Evolutionary conservation across 495 filamentous ascomycete species (phyloP), one percentile per base, ranked within the genome.

Genomic region (Annulohypoxylon bovei): DNA sequence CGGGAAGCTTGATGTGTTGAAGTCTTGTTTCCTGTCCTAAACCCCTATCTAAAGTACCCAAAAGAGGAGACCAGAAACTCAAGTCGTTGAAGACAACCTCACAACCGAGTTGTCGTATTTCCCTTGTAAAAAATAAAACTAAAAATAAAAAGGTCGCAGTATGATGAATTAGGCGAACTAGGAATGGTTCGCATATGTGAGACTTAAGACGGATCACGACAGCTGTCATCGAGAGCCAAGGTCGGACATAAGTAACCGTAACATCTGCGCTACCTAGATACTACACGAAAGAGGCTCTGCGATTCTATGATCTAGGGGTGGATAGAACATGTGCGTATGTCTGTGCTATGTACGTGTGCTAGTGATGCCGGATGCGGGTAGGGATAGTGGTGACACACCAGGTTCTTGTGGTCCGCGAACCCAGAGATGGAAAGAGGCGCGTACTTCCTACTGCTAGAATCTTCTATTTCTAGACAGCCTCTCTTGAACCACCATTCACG

Each of bases 151-250:
- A n/a, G n/a, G n/a, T n/a, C n/a, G n/a, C n/a, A n/a, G n/a, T n/a
- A 35, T 39, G 16, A 33, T 30, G 35, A 42, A 12, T 23, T n/a
- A 2, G 49, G 42, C 35, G 33, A 54, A 12, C n/a, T 23, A 56
- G 37, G 54, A 6, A 49, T 11, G 3, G 42, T 64, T 62, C 56
- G 22, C 47, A 32, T 22, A n/a, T 62, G 69, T 67, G 23, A 6
- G 28, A 72, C 64, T 14, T 37, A 30, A 49, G 33, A 46, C 35
- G 59, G 63, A 25, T 23, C 47, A 64, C 64, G 20, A 33, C 69
- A 72, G 27, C 37, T 72, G 64, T 67, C 69, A 72, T 64, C 35
- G 57, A 71, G 46, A 60, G 25, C 5, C 40, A 33, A 66, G 12
- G 56, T 46, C 16, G n/a, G 27, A 66, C 62, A 52, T 35, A 16